Base-by-base conservation (phyloP, 2,329 filamentous ascomycete species). In the Simplicillium aogashimaense region DNA sequence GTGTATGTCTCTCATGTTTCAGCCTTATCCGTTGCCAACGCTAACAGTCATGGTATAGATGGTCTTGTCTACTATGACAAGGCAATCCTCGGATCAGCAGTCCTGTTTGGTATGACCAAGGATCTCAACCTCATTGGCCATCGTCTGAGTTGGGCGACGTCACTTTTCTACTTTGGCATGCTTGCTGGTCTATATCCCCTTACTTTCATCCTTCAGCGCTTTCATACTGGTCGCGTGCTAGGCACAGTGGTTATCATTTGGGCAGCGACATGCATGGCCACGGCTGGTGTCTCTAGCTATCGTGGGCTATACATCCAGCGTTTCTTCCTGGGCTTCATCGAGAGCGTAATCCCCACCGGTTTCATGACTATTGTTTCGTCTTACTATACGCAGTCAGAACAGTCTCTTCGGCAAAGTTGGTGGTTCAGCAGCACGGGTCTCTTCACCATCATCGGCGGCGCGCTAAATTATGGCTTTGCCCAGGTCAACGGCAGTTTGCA, bases 121-220 rank as follows among this genome's bases (percentile, higher is more conserved):
- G 82, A 87, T 52, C 69, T 88, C 3, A 46, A 64, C 2, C 71
- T 88, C 33, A 68, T 68, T 25, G 60, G 4, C 60, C 72, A 11
- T 57, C 72, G 83, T 10, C 70, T 88, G 20, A 80, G 74, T 48
- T 88, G 83, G 83, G 83, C 83, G 3, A 87, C 82, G 0, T 86
- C 81, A 0, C 67, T 86, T 51, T 87, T 88, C 64, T 88, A 87
- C 63, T 86, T 88, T 48, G 83, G 83, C 30, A 84, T 85, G 81
- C 68, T 89, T 2, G 77, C 74, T 1, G 83, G 83, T 0, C 63
- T 84, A 3, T 87, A 86, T 45, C 83, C 83, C 2, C 78, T 86
- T 73, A 81, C 80, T 0, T 85, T 82, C 44, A 65, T 74, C 1
- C 65, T 86, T 1, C 83, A 88, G 56, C 73, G 75, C 15, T 83